These are phyloP conservation scores for Rubroshorea leprosula DNA, from an alignment of 345 rosid genomes.

Conservation along the genomic window DNA sequence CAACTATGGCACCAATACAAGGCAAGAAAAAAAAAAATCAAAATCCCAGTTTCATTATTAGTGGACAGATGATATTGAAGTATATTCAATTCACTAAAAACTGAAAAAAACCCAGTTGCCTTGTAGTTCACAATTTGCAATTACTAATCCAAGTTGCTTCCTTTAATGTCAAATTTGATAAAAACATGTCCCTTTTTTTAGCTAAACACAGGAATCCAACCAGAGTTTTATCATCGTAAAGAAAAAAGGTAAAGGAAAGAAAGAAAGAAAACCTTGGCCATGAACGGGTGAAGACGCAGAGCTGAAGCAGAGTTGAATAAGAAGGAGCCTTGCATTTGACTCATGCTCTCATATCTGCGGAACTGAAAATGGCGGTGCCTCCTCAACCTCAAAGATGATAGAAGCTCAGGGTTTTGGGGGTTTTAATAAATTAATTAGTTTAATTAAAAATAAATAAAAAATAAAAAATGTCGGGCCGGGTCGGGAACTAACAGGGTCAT, in stretches of 20 bases:
- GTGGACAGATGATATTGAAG: no score
- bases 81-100: no score
- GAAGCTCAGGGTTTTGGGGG: neutral
- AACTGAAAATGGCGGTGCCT: neutral
- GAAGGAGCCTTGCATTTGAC: neutral
- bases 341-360: neutral
- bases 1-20: slow-evolving; percentile 27
- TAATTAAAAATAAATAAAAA: no score
- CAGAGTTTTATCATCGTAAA: no score
- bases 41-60: neutral
- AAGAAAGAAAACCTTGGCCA: slow-evolving; percentile 40
- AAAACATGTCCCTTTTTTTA: no score
- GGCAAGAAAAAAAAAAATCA: neutral
- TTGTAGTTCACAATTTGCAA: no score
- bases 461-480: neutral
- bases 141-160: neutral
- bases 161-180: no score
- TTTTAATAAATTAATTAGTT: no score
- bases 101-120: neutral
- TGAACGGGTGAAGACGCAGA: slow-evolving; percentile 31
- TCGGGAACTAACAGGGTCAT: neutral
- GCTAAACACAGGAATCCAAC: no score
- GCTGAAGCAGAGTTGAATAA: slow-evolving; percentile 8
- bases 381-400: neutral
- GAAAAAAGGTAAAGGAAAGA: neutral